Percentiles rank a stretch among this genome's conserved stretches.
phyloP scores from a whole-genome alignment of 140 eudicot species.

The Oenanthe javanica region DNA sequence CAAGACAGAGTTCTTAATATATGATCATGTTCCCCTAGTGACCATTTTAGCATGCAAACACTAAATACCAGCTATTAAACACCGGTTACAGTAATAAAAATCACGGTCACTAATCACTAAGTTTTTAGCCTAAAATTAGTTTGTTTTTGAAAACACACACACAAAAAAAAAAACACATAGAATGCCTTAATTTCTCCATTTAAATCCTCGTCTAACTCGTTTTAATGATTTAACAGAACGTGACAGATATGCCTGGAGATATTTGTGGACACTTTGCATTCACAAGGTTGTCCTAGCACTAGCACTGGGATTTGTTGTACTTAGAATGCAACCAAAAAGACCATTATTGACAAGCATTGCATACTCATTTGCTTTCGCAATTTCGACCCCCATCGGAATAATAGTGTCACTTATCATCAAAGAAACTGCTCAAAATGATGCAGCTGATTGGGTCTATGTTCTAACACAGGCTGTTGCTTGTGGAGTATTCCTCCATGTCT shows the following conservation, averaged over 20 bases:
- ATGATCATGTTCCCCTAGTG: no score
- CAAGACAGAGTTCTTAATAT: no score
- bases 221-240: neutral
- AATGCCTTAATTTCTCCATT: neutral
- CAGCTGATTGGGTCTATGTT: constrained; percentile 10
- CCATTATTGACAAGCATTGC: constrained; percentile 47
- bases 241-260: constrained; percentile 69
- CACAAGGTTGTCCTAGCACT: constrained; percentile 88
- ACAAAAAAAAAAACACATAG: no score
- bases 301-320: constrained; percentile 83
- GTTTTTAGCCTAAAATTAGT: no score
- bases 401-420: constrained; percentile 64
- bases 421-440: constrained; percentile 20
- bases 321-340: constrained; percentile 68
- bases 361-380: constrained; percentile 71
- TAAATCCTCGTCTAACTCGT: neutral
- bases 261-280: constrained; percentile 77
- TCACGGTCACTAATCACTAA: no score
- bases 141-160: no score
- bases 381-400: constrained; percentile 82
- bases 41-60: no score
- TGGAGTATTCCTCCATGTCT: constrained; percentile 79
- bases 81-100: neutral
- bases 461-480: constrained; percentile 56
- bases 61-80: neutral